Percentiles rank a stretch among this genome's conserved stretches.
phyloP scores from a whole-genome alignment of 805 yeast genomes.

The Wickerhamiella allomyrinae region DNA sequence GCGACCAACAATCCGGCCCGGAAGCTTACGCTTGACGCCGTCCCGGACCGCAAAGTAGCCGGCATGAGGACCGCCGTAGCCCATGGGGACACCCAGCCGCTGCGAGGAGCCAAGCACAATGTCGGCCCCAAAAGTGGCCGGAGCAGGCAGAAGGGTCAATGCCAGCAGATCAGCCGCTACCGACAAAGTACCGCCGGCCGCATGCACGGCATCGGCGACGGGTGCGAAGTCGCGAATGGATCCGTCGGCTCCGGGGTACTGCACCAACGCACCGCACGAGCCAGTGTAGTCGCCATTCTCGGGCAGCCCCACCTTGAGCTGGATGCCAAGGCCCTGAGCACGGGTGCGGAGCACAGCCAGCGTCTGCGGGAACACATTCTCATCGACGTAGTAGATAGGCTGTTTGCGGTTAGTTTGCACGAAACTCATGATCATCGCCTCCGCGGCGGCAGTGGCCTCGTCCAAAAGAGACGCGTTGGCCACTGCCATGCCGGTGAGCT shows the following conservation, averaged over 20 bases:
- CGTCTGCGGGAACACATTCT: constrained; percentile 73
- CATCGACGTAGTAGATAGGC: constrained; percentile 54
- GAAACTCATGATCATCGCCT: constrained; percentile 80
- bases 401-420: constrained; percentile 55
- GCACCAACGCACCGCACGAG: constrained; percentile 72
- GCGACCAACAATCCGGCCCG: constrained; percentile 90
- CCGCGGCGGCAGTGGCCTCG: constrained; percentile 96
- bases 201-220: constrained; percentile 53
- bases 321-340: constrained; percentile 59
- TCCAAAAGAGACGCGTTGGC: constrained; percentile 91
- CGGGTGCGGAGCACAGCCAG: constrained; percentile 64
- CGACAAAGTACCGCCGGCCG: constrained; percentile 57
- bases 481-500: constrained; percentile 85
- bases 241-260: constrained; percentile 87
- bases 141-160: constrained; percentile 70
- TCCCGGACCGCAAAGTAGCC: constrained; percentile 87
- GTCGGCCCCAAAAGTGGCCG: constrained; percentile 78
- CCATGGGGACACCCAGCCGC: constrained; percentile 95
- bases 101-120: constrained; percentile 86
- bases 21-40: constrained; percentile 76
- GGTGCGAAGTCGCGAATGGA: constrained; percentile 37
- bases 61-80: constrained; percentile 98
- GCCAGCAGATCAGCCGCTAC: constrained; percentile 91
- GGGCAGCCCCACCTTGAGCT: constrained; percentile 36
- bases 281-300: constrained; percentile 27